Evolutionary conservation across 2,329 filamentous ascomycete genomes (phyloP), one percentile per base, ranked within the genome.

Genomic region (Sclerotinia nivalis): DNA sequence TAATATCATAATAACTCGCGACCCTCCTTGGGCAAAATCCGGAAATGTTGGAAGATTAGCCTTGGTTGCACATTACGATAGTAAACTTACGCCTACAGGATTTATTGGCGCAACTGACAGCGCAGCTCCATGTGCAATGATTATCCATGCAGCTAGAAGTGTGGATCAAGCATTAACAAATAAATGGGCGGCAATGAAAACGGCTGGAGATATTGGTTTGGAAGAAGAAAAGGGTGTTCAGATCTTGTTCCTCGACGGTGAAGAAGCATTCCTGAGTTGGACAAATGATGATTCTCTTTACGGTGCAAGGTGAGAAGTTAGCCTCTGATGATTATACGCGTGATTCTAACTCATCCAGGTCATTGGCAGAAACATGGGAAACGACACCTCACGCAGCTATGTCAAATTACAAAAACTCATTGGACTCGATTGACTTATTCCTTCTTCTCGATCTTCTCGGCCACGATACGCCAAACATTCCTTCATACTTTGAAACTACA

Each of bases 71-170:
- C 96, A 99, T 79, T 98, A 97, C 79, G 96, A 99, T 77, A 94
- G 89, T 78, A 91, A 97, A 81, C 85, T 91, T 70, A 84, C 84
- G 37, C 95, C 94, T 0, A 82, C 89, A 71, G 95, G 93, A 0
- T 99, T 99, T 79, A 91, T 99, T 70, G 96, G 96, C 0, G 96
- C 95, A 0, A 96, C 89, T 20, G 96, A 99, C 78, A 97, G 93
- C 76, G 96, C 96, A 1, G 96, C 92, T 25, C 94, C 96, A 13
- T 98, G 95, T 80, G 96, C 96, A 0, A 93, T 98, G 85, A 84
- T 99, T 70, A 86, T 99, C 87, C 92, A 97, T 79, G 88, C 91
- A 18, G 92, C 94, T 72, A 85, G 90, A 74, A 92, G 88, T 73
- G 87, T 99, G 59, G 94, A 98, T 76, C 85, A 83, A 1, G 93